Percentiles rank a stretch among this genome's conserved stretches.
Conservation (phyloP, 2,329 filamentous ascomycete genomes). For the Pestalotiopsis fici region DNA sequence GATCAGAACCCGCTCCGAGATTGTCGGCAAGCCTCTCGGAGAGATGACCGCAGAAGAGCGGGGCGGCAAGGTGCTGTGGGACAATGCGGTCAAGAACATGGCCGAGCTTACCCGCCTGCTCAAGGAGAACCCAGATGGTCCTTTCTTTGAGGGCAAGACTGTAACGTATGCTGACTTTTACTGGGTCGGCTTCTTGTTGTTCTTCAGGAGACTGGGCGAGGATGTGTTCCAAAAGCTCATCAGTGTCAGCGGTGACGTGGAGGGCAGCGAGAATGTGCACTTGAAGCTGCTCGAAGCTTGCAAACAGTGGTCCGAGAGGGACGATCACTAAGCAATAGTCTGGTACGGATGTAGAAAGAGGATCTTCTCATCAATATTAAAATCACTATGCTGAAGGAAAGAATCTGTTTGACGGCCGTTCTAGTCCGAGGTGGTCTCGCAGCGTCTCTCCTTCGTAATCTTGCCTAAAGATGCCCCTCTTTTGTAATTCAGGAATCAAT, state of each 20-base stretch:
- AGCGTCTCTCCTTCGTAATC: constrained; percentile 55
- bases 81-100: constrained; percentile 37
- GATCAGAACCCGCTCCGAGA: constrained; percentile 46
- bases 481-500: constrained; percentile 51
- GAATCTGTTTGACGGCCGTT: constrained; percentile 42
- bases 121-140: constrained; percentile 56
- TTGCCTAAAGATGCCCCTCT: constrained; percentile 48
- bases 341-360: neutral
- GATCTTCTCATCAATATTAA: neutral
- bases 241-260: constrained; percentile 35
- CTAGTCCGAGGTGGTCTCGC: constrained; percentile 54
- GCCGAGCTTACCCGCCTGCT: constrained; percentile 44
- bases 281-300: constrained; percentile 39
- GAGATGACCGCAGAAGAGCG: constrained; percentile 48
- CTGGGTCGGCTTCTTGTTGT: constrained; percentile 45
- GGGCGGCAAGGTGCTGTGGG: constrained; percentile 49
- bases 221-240: constrained; percentile 35
- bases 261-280: constrained; percentile 28
- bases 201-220: constrained; percentile 33
- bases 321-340: constrained; percentile 30
- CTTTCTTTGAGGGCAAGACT: constrained; percentile 61
- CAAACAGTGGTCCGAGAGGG: constrained; percentile 41
- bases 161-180: constrained; percentile 61
- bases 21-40: constrained; percentile 53
- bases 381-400: constrained; percentile 22